A percentile compares a stretch with the other conserved stretches of the same genome.
phyloP scores from a whole-genome alignment of 495 filamentous ascomycete genomes.

The Neurospora pannonica region DNA sequence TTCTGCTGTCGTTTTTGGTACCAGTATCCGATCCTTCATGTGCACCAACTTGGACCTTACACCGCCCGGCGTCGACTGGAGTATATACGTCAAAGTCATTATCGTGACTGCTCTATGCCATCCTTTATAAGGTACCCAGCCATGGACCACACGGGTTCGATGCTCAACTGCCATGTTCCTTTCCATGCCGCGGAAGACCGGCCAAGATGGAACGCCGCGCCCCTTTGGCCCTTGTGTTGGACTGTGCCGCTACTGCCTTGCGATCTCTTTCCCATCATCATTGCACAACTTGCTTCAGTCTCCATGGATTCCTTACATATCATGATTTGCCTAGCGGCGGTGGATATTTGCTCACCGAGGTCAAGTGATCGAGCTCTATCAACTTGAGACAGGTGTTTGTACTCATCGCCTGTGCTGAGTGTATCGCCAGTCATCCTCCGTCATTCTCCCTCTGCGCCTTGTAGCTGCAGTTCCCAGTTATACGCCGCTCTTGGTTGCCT shows the following conservation, averaged over 20 bases:
- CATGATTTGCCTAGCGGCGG: background rate
- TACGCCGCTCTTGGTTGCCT: background rate
- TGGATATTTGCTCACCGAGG: background rate
- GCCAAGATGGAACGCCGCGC: background rate
- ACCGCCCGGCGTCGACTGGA: background rate
- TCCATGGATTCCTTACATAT: background rate
- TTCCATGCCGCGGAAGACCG: background rate
- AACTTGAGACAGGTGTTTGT: background rate
- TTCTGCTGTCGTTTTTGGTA: background rate
- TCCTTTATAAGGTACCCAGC: background rate
- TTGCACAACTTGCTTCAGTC: background rate
- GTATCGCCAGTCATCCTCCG: background rate
- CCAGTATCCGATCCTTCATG: background rate
- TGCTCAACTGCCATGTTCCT: background rate
- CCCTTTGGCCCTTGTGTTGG: background rate
- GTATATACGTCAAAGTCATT: background rate
- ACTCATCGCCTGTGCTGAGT: background rate
- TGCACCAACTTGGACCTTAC: background rate
- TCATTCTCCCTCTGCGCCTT: background rate
- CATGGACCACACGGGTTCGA: background rate
- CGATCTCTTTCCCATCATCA: background rate
- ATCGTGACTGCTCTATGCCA: background rate
- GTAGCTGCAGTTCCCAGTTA: background rate
- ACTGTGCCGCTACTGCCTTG: background rate
- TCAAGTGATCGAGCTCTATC: background rate